Evolutionary conservation across 441 rosid species (phyloP), one percentile per base, ranked within the genome.

Genomic region (Pelargonium australe): DNA sequence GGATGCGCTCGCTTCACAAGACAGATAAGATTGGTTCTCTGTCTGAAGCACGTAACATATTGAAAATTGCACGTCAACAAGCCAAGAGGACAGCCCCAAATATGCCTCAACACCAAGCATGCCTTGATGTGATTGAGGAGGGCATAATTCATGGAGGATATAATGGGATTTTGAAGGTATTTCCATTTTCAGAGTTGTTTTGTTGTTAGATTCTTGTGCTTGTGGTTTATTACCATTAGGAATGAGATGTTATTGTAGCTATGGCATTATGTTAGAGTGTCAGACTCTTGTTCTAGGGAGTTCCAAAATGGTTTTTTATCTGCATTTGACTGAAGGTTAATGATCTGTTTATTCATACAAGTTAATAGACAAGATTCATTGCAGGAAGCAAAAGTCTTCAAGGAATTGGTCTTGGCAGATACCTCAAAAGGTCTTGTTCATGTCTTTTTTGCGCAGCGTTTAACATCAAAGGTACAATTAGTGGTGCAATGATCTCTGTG

Each of bases 111-210:
- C 94, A 91, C 79, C 91, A 75, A 68, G 97, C 82, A 71, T 84
- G 87, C 76, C 84, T 94, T 75, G 95, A 91, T 79, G 94, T 89
- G 66, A 91, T 94, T 19, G 97, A 94, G 83, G 97, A 87, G 68
- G 99, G 99, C 68, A 76, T 91, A 68, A 37, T 87, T 77, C 94
- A 88, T 83, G 99, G 97, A 76, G 97, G 97, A 77, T 88, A 91
- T 71, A 82, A 43, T 68, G 99, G 99, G 37, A 88, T 88, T 80
- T 81, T 94, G 7, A 88, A 88, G 99, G 99, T 91, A 78, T 45
- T 11, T 40, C 31, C 68, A 25, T 25, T 66, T 49, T 47, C 25
- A 9, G 25, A 11, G 5, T 68, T 75, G 37, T 47, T 17, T 16
- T 49, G 67, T 62, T 63, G 20, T 12, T 70, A 0, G 47, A 53